These are phyloP conservation scores for Neobulgaria alba DNA, from an alignment of 2,329 filamentous ascomycete species.

Conservation along the genomic window DNA sequence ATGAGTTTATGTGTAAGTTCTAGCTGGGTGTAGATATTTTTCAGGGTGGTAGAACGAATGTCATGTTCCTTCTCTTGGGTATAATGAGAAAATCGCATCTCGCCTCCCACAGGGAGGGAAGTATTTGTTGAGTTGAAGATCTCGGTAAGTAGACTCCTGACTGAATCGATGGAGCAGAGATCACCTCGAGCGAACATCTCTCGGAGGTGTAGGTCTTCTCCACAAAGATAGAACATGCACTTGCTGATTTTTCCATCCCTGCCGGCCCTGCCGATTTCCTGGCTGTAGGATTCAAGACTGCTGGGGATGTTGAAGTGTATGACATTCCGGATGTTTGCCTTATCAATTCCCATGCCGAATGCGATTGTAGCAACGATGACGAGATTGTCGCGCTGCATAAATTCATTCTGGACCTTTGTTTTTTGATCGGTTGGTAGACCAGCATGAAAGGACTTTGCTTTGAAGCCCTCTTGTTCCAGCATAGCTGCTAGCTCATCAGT, in stretches of 20 bases:
- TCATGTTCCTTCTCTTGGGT: conserved; percentile 42
- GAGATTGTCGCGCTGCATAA: conserved; percentile 38
- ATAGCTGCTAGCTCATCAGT: conserved; percentile 36
- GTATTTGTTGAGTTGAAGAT: conserved; percentile 36
- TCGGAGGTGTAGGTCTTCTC: conserved; percentile 47
- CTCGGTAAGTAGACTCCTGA: conserved; percentile 40
- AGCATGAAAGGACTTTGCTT: conserved; percentile 40
- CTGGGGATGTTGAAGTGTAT: conserved; percentile 43
- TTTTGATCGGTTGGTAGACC: conserved; percentile 40
- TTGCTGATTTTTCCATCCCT: conserved; percentile 43
- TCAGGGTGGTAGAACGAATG: conserved; percentile 41
- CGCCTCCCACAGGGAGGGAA: conserved; percentile 31
- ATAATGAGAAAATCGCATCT: conserved; percentile 39
- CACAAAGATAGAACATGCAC: conserved; percentile 50
- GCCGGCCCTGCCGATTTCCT: conserved; percentile 48
- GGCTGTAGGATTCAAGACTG: conserved; percentile 48
- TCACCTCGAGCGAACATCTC: conserved; percentile 54
- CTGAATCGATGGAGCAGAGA: conserved; percentile 42
- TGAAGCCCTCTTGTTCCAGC: conserved; percentile 33
- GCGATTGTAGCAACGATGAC: conserved; percentile 48
- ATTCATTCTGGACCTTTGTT: conserved; percentile 40
- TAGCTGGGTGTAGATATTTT: conserved; percentile 49
- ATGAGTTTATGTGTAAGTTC: conserved; percentile 50
- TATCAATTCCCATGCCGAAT: conserved; percentile 54
- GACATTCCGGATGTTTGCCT: conserved; percentile 45